phyloP scores from a whole-genome alignment of 2,329 filamentous ascomycete genomes.

The Cytospora mali region DNA sequence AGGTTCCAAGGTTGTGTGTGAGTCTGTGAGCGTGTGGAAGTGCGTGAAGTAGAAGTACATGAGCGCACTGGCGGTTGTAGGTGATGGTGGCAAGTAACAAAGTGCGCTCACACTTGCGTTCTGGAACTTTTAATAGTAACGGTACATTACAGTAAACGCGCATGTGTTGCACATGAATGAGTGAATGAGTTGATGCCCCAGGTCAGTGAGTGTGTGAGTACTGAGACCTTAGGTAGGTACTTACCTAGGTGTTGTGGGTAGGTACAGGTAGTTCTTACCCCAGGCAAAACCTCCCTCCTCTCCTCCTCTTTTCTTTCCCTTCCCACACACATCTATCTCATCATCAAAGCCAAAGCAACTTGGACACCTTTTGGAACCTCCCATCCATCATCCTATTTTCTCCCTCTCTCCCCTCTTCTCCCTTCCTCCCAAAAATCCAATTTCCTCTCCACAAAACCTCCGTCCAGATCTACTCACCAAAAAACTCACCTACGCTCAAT shows the following conservation, averaged over 20 bases:
- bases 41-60: slow-evolving; percentile 3
- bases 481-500: slow-evolving; percentile 27
- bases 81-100: rapidly evolving
- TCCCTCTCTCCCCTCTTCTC: slow-evolving; percentile 33
- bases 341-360: slow-evolving; percentile 7
- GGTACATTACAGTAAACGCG: neutral
- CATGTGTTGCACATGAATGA: neutral
- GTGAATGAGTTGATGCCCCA: neutral
- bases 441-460: slow-evolving; percentile 25
- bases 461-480: slow-evolving; percentile 28
- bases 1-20: neutral
- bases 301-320: slow-evolving; percentile 27
- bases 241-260: no score
- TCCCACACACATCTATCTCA: neutral
- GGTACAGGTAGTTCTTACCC: neutral
- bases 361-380: neutral
- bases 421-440: slow-evolving; percentile 29
- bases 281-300: slow-evolving; percentile 3
- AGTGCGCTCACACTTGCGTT: no score
- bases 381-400: slow-evolving; percentile 21
- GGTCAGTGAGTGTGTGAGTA: neutral
- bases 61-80: rapidly evolving
- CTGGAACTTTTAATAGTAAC: neutral
- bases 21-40: slow-evolving; percentile 1
- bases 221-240: neutral